Evolutionary conservation across 345 rosid species (phyloP), one percentile per base, ranked within the genome.

Genomic region (Turritis glabra): DNA sequence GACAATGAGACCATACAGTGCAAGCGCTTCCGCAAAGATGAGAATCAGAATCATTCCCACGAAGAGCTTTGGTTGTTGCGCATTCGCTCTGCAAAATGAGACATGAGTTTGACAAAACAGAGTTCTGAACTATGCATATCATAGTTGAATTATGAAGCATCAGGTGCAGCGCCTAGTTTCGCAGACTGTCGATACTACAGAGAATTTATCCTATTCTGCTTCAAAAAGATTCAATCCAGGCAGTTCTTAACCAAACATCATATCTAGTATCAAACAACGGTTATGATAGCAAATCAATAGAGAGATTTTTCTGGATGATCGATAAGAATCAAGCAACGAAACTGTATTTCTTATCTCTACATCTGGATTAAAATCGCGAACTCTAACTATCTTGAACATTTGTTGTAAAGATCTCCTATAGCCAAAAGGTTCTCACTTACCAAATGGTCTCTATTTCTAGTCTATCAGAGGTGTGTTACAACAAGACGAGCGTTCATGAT

Each of bases 11-110:
- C 98, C 96, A 32, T 90, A 88, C 23, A 92, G 78, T 13, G 96
- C 98, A 82, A 92, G 87, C 0, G 96, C 98, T 82, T 92, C 98
- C 0, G 96, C 98, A n/a, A 90, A 92, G 74, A 90, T 92, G 67
- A 90, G 96, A 78, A 90, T 92, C 71, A 90, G 91, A 79, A 92
- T 92, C 96, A 92, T 92, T 53, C 98, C 98, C 33, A 92, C 93
- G 29, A 92, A 92, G 58, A 88, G 91, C 78, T 92, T 90, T 1
- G 95, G 95, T 19, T 92, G 95, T 57, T 90, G 98, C 8, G 95
- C 98, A 77, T 90, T 92, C 41, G 96, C 98, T 80, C 96, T 92
- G 84, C 59, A 77, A 79, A 51, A 53, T 3, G 8, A n/a, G n/a
- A n/a, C 14, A 33, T 8, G 12, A 25, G 8, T 25, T 60, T 50